Evolutionary conservation across 306 rosid genomes (phyloP).

Genomic region (Styphnolobium japonicum): DNA sequence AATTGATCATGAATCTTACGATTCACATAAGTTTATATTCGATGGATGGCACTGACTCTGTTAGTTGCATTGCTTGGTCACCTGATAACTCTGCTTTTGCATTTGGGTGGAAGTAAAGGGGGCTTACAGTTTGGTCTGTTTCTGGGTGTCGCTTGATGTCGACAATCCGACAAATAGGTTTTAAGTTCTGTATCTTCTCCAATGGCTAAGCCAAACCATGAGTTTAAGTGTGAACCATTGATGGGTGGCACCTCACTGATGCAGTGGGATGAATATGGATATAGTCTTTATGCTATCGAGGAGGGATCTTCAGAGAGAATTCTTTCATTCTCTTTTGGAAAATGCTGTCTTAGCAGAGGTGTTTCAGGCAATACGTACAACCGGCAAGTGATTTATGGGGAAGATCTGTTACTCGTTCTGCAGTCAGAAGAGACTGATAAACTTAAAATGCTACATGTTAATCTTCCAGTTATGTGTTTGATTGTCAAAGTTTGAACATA

Average conservation of each 20-base stretch:
- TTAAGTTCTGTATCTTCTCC: slow-evolving; percentile 92
- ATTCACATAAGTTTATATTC: too few species aligned
- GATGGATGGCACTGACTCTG: slow-evolving; percentile 89
- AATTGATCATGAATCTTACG: too few species aligned
- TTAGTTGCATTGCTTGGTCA: slow-evolving; percentile 93
- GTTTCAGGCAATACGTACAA: slow-evolving; percentile 83
- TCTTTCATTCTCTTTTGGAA: slow-evolving; percentile 89
- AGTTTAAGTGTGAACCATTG: slow-evolving; percentile 77
- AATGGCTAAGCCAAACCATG: slow-evolving; percentile 72
- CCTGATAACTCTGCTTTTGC: slow-evolving; percentile 98
- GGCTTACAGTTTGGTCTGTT: slow-evolving; percentile 95
- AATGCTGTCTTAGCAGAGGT: slow-evolving; percentile 98
- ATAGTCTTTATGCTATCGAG: slow-evolving; percentile 85
- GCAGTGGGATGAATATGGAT: slow-evolving; percentile 97
- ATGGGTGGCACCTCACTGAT: slow-evolving; percentile 89
- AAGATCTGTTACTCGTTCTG: slow-evolving; percentile 79
- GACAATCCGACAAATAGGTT: slow-evolving; percentile 84
- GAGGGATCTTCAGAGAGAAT: slow-evolving; percentile 74
- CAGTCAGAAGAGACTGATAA: slow-evolving; percentile 96
- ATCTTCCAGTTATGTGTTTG: slow-evolving; percentile 84
- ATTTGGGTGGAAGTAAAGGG: slow-evolving; percentile 96
- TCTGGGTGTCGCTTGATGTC: slow-evolving; percentile 99
- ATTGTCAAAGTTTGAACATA: slow-evolving; percentile 26
- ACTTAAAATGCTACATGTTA: slow-evolving; percentile 89
- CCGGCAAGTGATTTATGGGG: slow-evolving; percentile 94